Base-by-base conservation (phyloP, 140 eudicot species). In the Anethum foeniculum region DNA sequence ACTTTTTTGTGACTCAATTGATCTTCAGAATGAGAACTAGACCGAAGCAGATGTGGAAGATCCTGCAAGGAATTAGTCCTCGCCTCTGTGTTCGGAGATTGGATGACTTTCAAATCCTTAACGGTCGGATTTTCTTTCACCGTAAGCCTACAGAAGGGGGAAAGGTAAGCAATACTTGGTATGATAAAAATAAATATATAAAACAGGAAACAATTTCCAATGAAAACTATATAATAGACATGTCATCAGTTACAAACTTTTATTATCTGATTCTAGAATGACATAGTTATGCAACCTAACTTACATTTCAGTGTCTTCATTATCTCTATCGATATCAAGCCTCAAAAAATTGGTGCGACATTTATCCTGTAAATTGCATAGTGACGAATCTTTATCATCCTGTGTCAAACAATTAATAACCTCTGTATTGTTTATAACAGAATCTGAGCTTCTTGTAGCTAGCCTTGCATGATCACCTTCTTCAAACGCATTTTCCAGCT, bases 231-330 rank as follows among this genome's bases (percentile, higher is more conserved):
- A 21, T 1, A 72, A 7, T 6, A 39, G 48, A 36, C 41, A 28
- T 54, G 44, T 14, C 47, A 52, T 21, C 67, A 51, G 71, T 54
- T 77, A 54, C 21, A 0, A 56, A 58, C 9, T 78, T 13, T 44
- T 32, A 3, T 44, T 54, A 48, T 62, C 64, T 36, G 28, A 39
- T 32, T 41, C 18, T 16, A 7, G 62, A 80, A 46, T 28, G 49
- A 5, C 77, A 52, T 32, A 60, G 30, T n/a, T 32, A 79, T 56
- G 51, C 34, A 81, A 49, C 12, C 80, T 34, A 76, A 71, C 96
- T 83, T 89, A 93, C 98, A 84, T 84, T 80, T 74, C 81, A 76
- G 71, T 82, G 74, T 69, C 88, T 49, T 82, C 80, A 52, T 67
- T 81, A 49, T 81, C 79, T 46, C 84, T 89, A 49, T 77, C 87